phyloP scores from a whole-genome alignment of 129 eudicot species.

The Deinandra increscens region DNA sequence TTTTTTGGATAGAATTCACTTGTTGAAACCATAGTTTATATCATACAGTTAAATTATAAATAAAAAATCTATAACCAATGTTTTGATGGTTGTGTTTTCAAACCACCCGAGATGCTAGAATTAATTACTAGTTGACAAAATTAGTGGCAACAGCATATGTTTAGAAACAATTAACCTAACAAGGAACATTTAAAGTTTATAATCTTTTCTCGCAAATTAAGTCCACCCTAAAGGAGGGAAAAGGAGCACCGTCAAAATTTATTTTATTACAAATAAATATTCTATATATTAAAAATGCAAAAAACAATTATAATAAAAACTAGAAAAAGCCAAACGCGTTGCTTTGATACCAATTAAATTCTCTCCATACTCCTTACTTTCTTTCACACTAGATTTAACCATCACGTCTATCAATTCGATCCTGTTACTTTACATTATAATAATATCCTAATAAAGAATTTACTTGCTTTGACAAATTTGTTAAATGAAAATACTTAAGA shows the following conservation, averaged over 20 bases:
- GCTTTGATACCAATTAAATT: constrained; percentile 2
- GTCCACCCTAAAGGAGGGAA: constrained; percentile 39
- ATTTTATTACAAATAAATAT: not conserved
- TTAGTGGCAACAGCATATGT: constrained; percentile 58
- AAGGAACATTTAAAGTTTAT: constrained; percentile 34
- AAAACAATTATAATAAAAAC: not conserved
- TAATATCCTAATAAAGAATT: too few species aligned
- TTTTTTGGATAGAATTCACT: too few species aligned
- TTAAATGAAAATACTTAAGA: too few species aligned
- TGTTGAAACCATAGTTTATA: too few species aligned
- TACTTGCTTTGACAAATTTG: too few species aligned
- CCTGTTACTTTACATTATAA: not conserved
- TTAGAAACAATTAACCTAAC: constrained; percentile 21
- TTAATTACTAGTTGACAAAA: constrained; percentile 19
- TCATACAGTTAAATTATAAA: too few species aligned
- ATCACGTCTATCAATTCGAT: not conserved
- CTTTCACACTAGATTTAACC: not conserved
- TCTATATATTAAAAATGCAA: too few species aligned
- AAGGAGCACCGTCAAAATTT: constrained; percentile 27
- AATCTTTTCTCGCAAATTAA: constrained; percentile 27
- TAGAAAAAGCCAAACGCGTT: not conserved
- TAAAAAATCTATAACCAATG: not conserved
- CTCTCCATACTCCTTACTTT: not conserved
- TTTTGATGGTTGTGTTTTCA: not conserved
- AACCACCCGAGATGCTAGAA: constrained; percentile 2